These are phyloP conservation scores for Solanum pimpinellifolium DNA, from an alignment of 257 asterid species.

Conservation along the genomic window DNA sequence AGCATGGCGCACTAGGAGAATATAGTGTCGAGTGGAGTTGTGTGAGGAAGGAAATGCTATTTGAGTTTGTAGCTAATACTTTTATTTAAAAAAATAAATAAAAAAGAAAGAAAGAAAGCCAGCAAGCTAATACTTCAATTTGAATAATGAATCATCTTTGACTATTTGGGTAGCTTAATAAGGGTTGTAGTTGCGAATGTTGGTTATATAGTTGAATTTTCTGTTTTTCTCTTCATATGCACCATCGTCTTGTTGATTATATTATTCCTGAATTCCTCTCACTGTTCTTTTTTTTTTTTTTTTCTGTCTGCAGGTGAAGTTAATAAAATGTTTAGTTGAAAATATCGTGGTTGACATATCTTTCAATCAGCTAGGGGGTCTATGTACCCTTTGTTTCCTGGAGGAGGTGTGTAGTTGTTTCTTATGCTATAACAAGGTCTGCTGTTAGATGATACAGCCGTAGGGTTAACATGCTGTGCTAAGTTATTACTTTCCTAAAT, in stretches of 20 bases:
- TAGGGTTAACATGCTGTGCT: background rate
- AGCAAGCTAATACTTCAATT: background rate
- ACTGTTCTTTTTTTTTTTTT: constrained; percentile 9
- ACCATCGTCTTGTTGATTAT: background rate
- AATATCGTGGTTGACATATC: constrained; percentile 93
- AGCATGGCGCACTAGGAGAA: background rate
- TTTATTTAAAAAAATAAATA: background rate
- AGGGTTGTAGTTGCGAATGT: background rate
- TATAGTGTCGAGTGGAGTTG: background rate
- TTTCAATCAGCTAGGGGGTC: constrained; percentile 89
- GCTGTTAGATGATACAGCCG: background rate
- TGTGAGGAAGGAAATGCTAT: background rate
- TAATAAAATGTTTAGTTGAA: constrained; percentile 86
- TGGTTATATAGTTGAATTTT: background rate
- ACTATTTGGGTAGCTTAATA: background rate
- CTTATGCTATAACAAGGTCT: background rate
- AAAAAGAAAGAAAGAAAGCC: background rate
- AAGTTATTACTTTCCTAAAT: background rate
- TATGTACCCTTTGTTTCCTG: constrained; percentile 88
- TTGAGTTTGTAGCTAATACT: background rate
- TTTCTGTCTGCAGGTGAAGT: constrained; percentile 48
- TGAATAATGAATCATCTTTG: background rate
- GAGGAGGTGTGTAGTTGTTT: constrained; percentile 53
- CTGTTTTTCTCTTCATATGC: background rate
- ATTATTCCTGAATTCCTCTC: background rate